These are phyloP conservation scores for Platanthera guangdongensis DNA, from an alignment of 106 monocot genomes.

Conservation along the genomic window DNA sequence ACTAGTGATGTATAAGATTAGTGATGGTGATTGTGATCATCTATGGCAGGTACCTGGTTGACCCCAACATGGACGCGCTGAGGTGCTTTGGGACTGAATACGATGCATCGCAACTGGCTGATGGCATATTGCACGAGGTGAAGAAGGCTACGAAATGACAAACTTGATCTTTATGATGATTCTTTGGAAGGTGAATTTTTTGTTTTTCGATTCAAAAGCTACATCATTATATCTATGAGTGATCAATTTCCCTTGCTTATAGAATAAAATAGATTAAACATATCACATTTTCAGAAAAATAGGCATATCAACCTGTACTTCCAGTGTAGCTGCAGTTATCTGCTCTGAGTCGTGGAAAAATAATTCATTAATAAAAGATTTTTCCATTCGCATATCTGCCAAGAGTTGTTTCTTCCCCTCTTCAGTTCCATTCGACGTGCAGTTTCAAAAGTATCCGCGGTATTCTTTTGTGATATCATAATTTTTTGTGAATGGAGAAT, in stretches of 20 bases:
- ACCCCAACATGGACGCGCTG: slow-evolving; percentile 67
- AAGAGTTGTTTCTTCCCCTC: no score
- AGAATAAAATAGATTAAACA: neutral
- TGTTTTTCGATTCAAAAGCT: neutral
- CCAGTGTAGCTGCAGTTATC: neutral
- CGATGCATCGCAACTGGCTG: slow-evolving; percentile 46
- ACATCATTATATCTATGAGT: neutral
- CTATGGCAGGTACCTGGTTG: slow-evolving; percentile 52
- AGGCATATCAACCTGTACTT: neutral
- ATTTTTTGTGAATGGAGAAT: no score
- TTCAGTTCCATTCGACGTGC: no score
- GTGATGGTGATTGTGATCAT: neutral
- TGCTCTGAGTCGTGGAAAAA: neutral
- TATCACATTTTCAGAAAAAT: neutral
- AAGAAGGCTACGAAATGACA: slow-evolving; percentile 45
- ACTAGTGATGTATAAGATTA: no score
- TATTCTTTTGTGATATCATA: no score
- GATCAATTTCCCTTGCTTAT: neutral
- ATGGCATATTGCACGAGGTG: slow-evolving; percentile 47
- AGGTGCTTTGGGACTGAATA: slow-evolving; percentile 67
- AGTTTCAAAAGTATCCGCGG: no score
- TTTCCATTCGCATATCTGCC: neutral
- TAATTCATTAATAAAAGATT: neutral
- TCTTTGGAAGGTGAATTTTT: slow-evolving; percentile 2
- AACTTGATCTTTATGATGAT: neutral